Evolutionary conservation across 495 filamentous ascomycete genomes (phyloP).

Genomic region (Penicillium steckii): DNA sequence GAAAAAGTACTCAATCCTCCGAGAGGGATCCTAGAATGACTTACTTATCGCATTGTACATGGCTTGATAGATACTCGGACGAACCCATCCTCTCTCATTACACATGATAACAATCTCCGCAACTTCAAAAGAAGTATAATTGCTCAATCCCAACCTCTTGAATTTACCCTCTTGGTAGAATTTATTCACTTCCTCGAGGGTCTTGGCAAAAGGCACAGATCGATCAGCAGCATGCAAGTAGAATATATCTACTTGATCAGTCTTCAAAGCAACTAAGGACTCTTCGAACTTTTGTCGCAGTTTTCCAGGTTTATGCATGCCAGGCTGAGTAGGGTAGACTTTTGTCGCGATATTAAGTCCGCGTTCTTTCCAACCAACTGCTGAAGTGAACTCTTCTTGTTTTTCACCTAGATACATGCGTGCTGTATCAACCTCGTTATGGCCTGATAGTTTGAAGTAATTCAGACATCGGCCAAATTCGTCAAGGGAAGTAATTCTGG

Average conservation of each 20-base stretch:
- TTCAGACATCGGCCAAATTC: conserved; percentile 62
- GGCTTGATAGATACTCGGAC: conserved; percentile 53
- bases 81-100: conserved; percentile 45
- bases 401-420: conserved; percentile 65
- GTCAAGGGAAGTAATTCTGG: conserved; percentile 61
- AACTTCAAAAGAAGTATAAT: conserved; percentile 53
- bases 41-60: conserved; percentile 44
- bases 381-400: conserved; percentile 75
- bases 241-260: conserved; percentile 71
- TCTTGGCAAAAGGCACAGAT: conserved; percentile 47
- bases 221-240: conserved; percentile 51
- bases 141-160: conserved; percentile 45
- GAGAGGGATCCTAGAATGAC: too few relatives aligned
- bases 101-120: conserved; percentile 51
- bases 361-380: conserved; percentile 72
- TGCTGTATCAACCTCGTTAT: conserved; percentile 75
- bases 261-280: conserved; percentile 64
- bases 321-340: conserved; percentile 58
- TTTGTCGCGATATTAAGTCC: conserved; percentile 83
- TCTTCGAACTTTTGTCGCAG: conserved; percentile 57
- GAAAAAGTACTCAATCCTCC: too few relatives aligned
- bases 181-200: conserved; percentile 45
- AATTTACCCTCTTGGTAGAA: conserved; percentile 49
- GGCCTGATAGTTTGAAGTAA: conserved; percentile 55
- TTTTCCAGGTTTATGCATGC: conserved; percentile 54